phyloP scores from a whole-genome alignment of 345 rosid species.

The Eutrema yunnanense region DNA sequence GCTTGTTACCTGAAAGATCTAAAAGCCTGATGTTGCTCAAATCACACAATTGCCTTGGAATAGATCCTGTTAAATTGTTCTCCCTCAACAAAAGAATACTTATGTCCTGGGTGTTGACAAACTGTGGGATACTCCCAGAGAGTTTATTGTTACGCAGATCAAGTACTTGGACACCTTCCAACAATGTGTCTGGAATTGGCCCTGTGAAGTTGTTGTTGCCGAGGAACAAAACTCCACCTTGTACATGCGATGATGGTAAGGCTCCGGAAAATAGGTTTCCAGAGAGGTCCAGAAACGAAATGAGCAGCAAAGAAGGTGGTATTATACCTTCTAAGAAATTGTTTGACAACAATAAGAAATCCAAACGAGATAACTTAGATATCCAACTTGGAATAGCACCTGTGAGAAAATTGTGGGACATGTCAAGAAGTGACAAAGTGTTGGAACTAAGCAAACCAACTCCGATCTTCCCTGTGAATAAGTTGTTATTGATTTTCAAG shows the following conservation, averaged over 20 bases:
- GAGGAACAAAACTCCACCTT: neutral
- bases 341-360: neutral
- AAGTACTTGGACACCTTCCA: neutral
- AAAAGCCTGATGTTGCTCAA: neutral
- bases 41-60: neutral
- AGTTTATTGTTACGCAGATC: neutral
- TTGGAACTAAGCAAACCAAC: neutral
- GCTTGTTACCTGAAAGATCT: neutral
- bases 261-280: neutral
- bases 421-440: neutral
- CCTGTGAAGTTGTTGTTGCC: neutral
- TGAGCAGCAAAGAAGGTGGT: neutral
- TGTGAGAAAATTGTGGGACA: neutral
- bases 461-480: conserved; percentile 3
- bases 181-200: neutral
- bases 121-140: neutral
- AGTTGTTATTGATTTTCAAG: neutral
- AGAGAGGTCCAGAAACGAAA: neutral
- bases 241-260: neutral
- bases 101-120: neutral
- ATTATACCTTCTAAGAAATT: neutral
- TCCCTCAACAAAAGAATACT: neutral
- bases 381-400: conserved; percentile 10
- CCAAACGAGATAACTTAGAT: neutral
- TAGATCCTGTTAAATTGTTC: neutral